Evolutionary conservation across 2,329 filamentous ascomycete species (phyloP), one percentile per base, ranked within the genome.

Genomic region (Juglanconis oblonga): DNA sequence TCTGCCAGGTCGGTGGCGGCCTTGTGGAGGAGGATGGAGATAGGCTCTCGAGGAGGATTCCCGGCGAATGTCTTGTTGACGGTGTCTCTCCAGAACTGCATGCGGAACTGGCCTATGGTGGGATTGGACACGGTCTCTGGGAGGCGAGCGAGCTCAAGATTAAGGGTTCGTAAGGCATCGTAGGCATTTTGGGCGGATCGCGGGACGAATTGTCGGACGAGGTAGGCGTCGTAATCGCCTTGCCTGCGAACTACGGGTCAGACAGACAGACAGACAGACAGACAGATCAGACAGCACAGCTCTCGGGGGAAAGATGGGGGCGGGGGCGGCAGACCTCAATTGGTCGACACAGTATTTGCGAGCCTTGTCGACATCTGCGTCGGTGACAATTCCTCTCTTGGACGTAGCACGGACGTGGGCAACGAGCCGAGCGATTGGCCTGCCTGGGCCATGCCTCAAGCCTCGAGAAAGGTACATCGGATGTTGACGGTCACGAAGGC

Each of bases 1-100:
- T 73, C 70, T 69, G 81, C 75, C 70, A 91, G 82, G 64, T 86
- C 82, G 6, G 83, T 79, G 14, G 96, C 82, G 29, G 89, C 89
- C 59, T 87, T 84, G 63, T 91, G 83, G 1, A 99, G 81, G 5
- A 98, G 80, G 35, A 97, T 84, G 61, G 93, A 94, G 47, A 97
- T 91, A 29, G 95, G 95, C 72, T 99, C 93, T 69, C 92, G 91
- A 1, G 93, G 92, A 1, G 95, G 93, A 0, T 81, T 79, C 36
- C 89, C 90, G 1, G 88, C 82, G 62, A 97, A 89, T 1, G 91
- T 89, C 63, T 88, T 87, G 57, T 88, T 84, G 55, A 99, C 79
- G 4, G 91, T 87, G 67, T 98, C 93, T 53, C 91, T 86, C 91
- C 95, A 98, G 79, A 98, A 98, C 73, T 97, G 91, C 75, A 97